phyloP scores from a whole-genome alignment of 164 flowering plant species.

The Dillenia turbinata region DNA sequence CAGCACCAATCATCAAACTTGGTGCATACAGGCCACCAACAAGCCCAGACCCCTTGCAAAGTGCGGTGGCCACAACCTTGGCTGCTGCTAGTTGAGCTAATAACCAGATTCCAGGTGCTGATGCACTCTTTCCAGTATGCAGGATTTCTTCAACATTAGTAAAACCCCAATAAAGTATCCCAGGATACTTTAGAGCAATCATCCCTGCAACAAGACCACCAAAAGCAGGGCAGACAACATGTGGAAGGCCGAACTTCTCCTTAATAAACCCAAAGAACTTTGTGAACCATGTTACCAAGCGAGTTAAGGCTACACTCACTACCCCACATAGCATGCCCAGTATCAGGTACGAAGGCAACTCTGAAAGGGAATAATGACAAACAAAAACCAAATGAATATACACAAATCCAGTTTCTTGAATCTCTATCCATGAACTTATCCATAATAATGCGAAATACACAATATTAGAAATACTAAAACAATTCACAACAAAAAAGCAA shows the following conservation, averaged over 20 bases:
- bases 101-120: conserved; percentile 97
- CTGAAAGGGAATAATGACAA: conserved; percentile 40
- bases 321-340: conserved; percentile 98
- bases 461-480: too few relatives aligned
- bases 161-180: conserved; percentile 96
- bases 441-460: too few relatives aligned
- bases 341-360: conserved; percentile 88
- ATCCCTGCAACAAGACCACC: conserved; percentile 97
- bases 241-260: conserved; percentile 74
- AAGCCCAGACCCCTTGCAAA: conserved; percentile 98
- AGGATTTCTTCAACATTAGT: conserved; percentile 98
- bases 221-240: conserved; percentile 90
- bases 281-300: conserved; percentile 82
- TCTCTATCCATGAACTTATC: too few relatives aligned
- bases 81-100: conserved; percentile 87
- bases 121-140: conserved; percentile 93
- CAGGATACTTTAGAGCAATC: conserved; percentile 96
- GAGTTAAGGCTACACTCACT: conserved; percentile 88
- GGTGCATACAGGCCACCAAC: conserved; percentile 99
- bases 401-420: background rate
- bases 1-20: conserved; percentile 99
- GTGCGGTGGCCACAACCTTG: conserved; percentile 94
- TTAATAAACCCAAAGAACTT: conserved; percentile 65
- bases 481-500: too few relatives aligned
- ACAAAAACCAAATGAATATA: background rate